Base-by-base conservation (phyloP, 768 basidiomycete species). In the Amanita polypyramis region DNA sequence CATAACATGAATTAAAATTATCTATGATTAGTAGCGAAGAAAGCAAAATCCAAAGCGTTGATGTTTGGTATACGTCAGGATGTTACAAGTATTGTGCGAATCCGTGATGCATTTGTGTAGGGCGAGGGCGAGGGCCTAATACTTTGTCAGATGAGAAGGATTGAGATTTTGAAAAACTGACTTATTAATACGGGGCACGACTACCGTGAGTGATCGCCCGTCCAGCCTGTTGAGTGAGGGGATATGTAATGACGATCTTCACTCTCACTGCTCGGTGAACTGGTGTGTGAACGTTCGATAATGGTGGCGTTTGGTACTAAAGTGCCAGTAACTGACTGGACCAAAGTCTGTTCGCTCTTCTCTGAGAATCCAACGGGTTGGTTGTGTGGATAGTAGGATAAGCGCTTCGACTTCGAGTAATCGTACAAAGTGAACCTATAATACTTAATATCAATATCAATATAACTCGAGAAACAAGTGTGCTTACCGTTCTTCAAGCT, bases 401-500 rank as follows among this genome's bases (percentile, higher is more conserved):
- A 73, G 41, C 91, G 78, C 55, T 76, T 70, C 50, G 81, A 80
- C 55, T 68, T 73, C 45, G 71, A 72, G 65, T 86, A 93, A 67
- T 97, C 90, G 58, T 94, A 96, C 3, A 87, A 71, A 38, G 85
- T 88, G 65, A 96, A 96, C 59, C 91, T 94, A 56, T 37, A 41
- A 43, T 47, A 23, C 25, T 39, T 27, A 49, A 54, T 27, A 47
- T 58, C 30, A 55, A 32, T 35, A 32, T 20, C 25, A 40, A 20
- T 23, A 29, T 27, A 30, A 39, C 25, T 38, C 32, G 39, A 33
- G 5, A 20, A 49, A 17, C 4, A 23, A 21, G 21, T 49, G 4
- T 5, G 70, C 82, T 49, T 61, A 86, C 88, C 93, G 88, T 63
- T 97, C 92, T 64, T 97, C 95, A 52, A 98, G 77, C 64, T 90